phyloP scores from a whole-genome alignment of 495 filamentous ascomycete genomes.

The Daldinia caldariorum region DNA sequence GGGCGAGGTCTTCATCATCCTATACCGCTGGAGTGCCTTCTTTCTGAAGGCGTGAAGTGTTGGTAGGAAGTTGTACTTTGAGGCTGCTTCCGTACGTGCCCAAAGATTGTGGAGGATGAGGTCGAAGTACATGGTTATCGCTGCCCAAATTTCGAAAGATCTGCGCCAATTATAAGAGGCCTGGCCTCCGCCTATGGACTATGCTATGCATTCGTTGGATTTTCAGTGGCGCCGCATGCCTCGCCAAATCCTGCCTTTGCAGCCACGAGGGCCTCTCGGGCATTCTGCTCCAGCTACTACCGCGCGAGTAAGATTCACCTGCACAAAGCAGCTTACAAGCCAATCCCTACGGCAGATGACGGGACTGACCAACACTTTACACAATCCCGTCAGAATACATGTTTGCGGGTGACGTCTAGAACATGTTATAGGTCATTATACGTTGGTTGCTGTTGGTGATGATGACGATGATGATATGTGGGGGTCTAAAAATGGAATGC shows the following conservation, averaged over 20 bases:
- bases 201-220: slow-evolving; percentile 54
- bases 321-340: slow-evolving; percentile 57
- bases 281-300: slow-evolving; percentile 56
- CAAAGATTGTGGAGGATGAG: slow-evolving; percentile 53
- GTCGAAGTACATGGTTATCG: slow-evolving; percentile 52
- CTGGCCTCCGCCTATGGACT: slow-evolving; percentile 55
- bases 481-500: slow-evolving; percentile 53
- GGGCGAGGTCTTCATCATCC: slow-evolving; percentile 48
- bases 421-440: slow-evolving; percentile 55
- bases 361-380: slow-evolving; percentile 50
- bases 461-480: slow-evolving; percentile 43
- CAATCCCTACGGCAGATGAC: slow-evolving; percentile 51
- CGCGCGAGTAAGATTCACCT: slow-evolving; percentile 55
- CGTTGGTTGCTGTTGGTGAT: slow-evolving; percentile 51
- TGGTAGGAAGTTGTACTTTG: slow-evolving; percentile 50
- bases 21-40: slow-evolving; percentile 50
- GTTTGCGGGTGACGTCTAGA: slow-evolving; percentile 37
- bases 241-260: slow-evolving; percentile 51
- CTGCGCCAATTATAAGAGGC: slow-evolving; percentile 51
- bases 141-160: slow-evolving; percentile 50
- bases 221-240: slow-evolving; percentile 51
- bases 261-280: slow-evolving; percentile 52
- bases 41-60: slow-evolving; percentile 53
- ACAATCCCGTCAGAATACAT: slow-evolving; percentile 48
- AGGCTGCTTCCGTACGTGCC: slow-evolving; percentile 50